Percentiles rank a stretch among this genome's conserved stretches.
phyloP scores from a whole-genome alignment of 208 protist species.

The Acanthamoeba royreba region DNA sequence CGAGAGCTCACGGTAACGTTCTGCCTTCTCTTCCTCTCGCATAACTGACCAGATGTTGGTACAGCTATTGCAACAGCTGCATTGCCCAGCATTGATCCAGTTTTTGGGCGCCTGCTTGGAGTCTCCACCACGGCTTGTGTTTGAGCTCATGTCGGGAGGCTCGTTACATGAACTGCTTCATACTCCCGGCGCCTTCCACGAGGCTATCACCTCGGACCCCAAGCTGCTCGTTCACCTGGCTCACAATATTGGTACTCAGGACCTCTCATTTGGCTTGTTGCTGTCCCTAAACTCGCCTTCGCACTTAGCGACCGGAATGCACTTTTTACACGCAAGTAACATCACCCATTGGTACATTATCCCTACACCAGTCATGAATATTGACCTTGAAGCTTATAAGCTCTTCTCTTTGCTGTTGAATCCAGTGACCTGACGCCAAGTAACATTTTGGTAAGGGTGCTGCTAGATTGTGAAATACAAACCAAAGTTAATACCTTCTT shows the following conservation, averaged over 20 bases:
- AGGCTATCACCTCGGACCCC: background rate
- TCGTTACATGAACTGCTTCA: background rate
- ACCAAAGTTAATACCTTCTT: too few relatives aligned
- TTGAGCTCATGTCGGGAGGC: conserved; percentile 6
- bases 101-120: background rate
- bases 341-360: conserved; percentile 14
- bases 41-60: background rate
- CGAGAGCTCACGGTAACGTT: background rate
- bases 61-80: background rate
- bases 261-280: background rate
- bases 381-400: too few relatives aligned
- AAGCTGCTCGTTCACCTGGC: background rate
- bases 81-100: background rate
- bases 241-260: background rate
- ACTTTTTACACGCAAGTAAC: background rate
- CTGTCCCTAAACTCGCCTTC: background rate
- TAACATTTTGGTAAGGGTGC: background rate
- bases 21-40: background rate
- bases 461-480: too few relatives aligned
- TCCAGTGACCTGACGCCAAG: conserved; percentile 11
- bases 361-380: background rate
- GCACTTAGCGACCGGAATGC: background rate
- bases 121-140: background rate
- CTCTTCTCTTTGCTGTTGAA: too few relatives aligned
- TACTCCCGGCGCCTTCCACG: background rate